These are phyloP conservation scores for Cornus florida DNA, from an alignment of 148 eudicot species.

Conservation along the genomic window DNA sequence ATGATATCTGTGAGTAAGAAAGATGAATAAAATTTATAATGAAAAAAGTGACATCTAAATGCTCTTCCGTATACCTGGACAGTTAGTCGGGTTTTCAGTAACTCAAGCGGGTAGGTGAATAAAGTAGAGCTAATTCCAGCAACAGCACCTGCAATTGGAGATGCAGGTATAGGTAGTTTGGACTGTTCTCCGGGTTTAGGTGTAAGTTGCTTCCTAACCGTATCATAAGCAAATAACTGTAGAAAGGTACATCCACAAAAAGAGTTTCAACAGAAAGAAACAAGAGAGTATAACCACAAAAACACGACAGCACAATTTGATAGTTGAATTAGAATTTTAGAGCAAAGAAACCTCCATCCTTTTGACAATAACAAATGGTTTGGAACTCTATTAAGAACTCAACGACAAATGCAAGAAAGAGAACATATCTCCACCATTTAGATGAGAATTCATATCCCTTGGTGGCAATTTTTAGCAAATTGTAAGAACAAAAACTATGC, in stretches of 20 bases:
- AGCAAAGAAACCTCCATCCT: not conserved
- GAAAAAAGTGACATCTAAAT: not conserved
- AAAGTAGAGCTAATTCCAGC: slow-evolving; percentile 94
- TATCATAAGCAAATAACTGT: slow-evolving; percentile 86
- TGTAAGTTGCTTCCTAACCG: slow-evolving; percentile 79
- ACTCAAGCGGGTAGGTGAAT: slow-evolving; percentile 89
- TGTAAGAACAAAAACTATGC: not conserved
- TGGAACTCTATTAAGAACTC: too few species aligned
- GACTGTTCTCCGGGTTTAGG: slow-evolving; percentile 70
- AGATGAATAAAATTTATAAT: not conserved
- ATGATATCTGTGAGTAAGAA: not conserved
- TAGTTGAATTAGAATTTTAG: not conserved
- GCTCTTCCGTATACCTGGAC: slow-evolving; percentile 58
- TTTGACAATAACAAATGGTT: too few species aligned
- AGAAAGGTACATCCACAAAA: slow-evolving; percentile 13
- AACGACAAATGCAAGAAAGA: not conserved
- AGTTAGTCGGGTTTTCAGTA: slow-evolving; percentile 92
- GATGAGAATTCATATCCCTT: not conserved
- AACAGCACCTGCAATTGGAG: slow-evolving; percentile 89
- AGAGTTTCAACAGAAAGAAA: not conserved
- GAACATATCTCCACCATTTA: too few species aligned
- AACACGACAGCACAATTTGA: not conserved
- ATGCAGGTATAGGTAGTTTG: slow-evolving; percentile 73
- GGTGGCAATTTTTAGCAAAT: too few species aligned
- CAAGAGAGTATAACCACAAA: not conserved